Conservation (phyloP, 2,329 filamentous ascomycete genomes). For the Aspergillus oerlinghausenensis region DNA sequence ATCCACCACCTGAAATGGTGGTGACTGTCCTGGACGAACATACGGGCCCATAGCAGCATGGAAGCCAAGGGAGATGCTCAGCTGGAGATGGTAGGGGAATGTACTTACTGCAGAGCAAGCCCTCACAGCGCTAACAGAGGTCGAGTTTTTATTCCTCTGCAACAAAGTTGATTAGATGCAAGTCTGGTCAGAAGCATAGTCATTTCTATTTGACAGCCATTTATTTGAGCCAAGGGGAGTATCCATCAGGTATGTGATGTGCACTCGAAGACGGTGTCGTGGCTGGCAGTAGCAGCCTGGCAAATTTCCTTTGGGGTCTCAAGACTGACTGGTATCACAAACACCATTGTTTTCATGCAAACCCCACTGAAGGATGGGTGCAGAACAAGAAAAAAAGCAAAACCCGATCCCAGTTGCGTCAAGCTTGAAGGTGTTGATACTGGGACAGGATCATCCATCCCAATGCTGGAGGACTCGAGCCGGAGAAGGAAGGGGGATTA, state of each 20-base stretch:
- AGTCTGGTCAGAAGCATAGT: background rate
- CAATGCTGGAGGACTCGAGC: background rate
- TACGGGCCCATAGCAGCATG: conserved; percentile 23
- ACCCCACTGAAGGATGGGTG: background rate
- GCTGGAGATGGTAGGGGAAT: background rate
- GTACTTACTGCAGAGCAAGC: background rate
- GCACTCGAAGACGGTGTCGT: background rate
- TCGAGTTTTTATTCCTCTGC: background rate
- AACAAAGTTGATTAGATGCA: background rate
- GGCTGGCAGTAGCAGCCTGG: background rate
- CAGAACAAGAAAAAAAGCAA: background rate
- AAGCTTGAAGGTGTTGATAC: background rate
- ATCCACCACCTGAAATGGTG: conserved; percentile 37
- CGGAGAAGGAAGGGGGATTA: background rate
- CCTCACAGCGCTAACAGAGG: background rate
- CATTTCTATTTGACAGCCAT: background rate
- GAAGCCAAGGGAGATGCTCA: background rate
- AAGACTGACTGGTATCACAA: background rate
- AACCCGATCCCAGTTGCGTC: background rate
- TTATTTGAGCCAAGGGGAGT: background rate
- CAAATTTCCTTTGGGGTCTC: background rate
- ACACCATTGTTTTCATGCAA: background rate
- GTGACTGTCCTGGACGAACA: conserved; percentile 31
- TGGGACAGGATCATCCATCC: background rate
- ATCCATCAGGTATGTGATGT: background rate